Base-by-base conservation (phyloP, 371 early-diverging fungal genomes). In the Mortierella sp. region DNA sequence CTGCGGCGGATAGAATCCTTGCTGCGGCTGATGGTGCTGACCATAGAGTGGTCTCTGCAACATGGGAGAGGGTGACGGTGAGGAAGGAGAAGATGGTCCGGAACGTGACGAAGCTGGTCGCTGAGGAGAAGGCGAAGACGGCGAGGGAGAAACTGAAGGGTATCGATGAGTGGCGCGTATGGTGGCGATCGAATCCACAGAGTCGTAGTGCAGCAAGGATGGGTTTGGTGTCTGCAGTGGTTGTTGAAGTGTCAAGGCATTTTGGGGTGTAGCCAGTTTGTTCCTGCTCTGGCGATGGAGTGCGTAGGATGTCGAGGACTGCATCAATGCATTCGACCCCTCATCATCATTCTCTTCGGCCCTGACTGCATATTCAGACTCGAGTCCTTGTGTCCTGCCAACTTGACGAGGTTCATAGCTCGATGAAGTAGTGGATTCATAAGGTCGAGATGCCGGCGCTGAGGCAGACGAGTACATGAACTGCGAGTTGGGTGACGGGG, bases 181-280 rank as follows among this genome's bases (percentile, higher is more conserved):
- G 0, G 71, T 71, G 12, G 71, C 71, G n/a, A 71, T 60, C 5
- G 71, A 71, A 28, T 64, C 64, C 10, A 64, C 31, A 24, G 71
- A 68, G 50, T 64, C 64, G 12, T 63, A 64, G 34, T 64, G 63
- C 2, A 70, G 51, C 12, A 64, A 43, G 0, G 69, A 51, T 19
- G 41, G 59, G 18, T 50, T 10, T 39, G 24, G 48, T n/a, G 30
- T n/a, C 34, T 27, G 65, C 18, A 19, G 50, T 7, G 42, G n/a
- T 27, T 31, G 47, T 49, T 59, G 67, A 18, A n/a, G n/a, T n/a
- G n/a, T n/a, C n/a, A n/a, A n/a, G n/a, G n/a, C n/a, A n/a, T n/a
- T n/a, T n/a, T n/a, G n/a, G n/a, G 34, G 34, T 10, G 34, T 34
- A 34, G 34, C 34, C 34, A 7, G 34, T 34, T 34, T 34, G 34